A percentile compares a stretch with the other conserved stretches of the same genome.
These are phyloP conservation scores for Mycosphaerella sp. DNA, from an alignment of 2,329 filamentous ascomycete species.

Conservation along the genomic window DNA sequence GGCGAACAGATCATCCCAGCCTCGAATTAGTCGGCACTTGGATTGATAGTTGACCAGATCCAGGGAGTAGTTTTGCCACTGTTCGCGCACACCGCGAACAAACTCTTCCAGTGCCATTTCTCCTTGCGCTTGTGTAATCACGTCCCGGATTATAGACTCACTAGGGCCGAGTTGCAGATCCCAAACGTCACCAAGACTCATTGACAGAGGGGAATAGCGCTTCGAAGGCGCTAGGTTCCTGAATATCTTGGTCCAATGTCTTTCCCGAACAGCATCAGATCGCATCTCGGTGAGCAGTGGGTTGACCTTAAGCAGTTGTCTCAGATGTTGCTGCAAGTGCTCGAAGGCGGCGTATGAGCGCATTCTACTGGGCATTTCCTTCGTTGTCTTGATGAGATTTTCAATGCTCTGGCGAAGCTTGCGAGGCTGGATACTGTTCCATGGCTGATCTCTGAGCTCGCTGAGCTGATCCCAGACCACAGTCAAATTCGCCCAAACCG, in stretches of 20 bases:
- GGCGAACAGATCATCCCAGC: slow-evolving; percentile 96
- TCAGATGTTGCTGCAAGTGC: slow-evolving; percentile 86
- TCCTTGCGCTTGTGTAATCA: slow-evolving; percentile 91
- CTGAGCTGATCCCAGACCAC: slow-evolving; percentile 97
- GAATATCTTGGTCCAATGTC: slow-evolving; percentile 97
- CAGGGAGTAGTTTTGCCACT: slow-evolving; percentile 90
- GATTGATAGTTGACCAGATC: slow-evolving; percentile 97
- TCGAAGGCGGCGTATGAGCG: slow-evolving; percentile 99
- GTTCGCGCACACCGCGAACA: slow-evolving; percentile 90
- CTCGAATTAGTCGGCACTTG: slow-evolving; percentile 93
- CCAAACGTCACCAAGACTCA: slow-evolving; percentile 98
- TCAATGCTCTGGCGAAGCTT: slow-evolving; percentile 89
- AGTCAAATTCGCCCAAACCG: slow-evolving; percentile 90
- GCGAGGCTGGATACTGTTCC: slow-evolving; percentile 91
- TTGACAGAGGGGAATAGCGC: slow-evolving; percentile 85
- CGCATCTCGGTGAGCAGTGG: slow-evolving; percentile 81
- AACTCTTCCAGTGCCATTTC: slow-evolving; percentile 99
- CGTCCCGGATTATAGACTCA: slow-evolving; percentile 81
- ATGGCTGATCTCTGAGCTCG: slow-evolving; percentile 83
- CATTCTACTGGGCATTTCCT: slow-evolving; percentile 99
- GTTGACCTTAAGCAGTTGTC: slow-evolving; percentile 86
- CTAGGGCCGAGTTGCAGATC: slow-evolving; percentile 85
- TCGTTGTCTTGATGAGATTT: slow-evolving; percentile 91
- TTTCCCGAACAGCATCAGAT: slow-evolving; percentile 90
- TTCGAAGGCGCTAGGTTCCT: slow-evolving; percentile 89